Conservation (phyloP, 1,139 yeast species). For the Groenewaldozyma auringiensis region DNA sequence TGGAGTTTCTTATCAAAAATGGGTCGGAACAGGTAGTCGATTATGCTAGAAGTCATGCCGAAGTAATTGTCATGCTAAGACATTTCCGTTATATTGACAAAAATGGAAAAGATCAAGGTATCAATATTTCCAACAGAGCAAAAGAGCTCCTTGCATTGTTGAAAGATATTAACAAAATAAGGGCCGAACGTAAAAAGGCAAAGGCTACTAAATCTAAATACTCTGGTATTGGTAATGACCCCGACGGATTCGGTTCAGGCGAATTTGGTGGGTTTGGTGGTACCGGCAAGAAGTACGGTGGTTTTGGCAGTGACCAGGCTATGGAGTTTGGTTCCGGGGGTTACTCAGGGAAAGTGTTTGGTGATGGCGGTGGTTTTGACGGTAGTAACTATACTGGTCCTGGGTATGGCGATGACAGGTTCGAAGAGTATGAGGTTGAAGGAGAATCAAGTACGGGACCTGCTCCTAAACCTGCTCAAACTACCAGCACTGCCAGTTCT, state of each 20-base stretch:
- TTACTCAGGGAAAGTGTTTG: conserved; percentile 51
- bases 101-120: conserved; percentile 94
- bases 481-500: conserved; percentile 6
- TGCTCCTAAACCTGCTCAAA: neutral
- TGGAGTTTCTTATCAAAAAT: conserved; percentile 84
- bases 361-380: conserved; percentile 73
- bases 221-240: conserved; percentile 34
- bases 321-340: conserved; percentile 28
- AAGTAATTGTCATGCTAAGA: conserved; percentile 79
- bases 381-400: conserved; percentile 32
- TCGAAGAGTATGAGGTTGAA: conserved; percentile 46
- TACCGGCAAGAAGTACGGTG: conserved; percentile 34
- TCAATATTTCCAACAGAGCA: conserved; percentile 87
- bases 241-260: conserved; percentile 32
- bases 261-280: neutral
- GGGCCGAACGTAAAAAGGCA: conserved; percentile 80
- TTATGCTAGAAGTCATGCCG: conserved; percentile 79
- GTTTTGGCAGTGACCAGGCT: conserved; percentile 33
- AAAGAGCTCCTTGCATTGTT: conserved; percentile 64
- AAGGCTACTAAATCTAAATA: conserved; percentile 55
- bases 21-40: conserved; percentile 95
- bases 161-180: conserved; percentile 66
- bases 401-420: conserved; percentile 26
- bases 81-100: conserved; percentile 91
- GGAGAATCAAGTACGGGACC: conserved; percentile 6